Conservation (phyloP, 73 alveolate species). For the Paramecium octaurelia region DNA sequence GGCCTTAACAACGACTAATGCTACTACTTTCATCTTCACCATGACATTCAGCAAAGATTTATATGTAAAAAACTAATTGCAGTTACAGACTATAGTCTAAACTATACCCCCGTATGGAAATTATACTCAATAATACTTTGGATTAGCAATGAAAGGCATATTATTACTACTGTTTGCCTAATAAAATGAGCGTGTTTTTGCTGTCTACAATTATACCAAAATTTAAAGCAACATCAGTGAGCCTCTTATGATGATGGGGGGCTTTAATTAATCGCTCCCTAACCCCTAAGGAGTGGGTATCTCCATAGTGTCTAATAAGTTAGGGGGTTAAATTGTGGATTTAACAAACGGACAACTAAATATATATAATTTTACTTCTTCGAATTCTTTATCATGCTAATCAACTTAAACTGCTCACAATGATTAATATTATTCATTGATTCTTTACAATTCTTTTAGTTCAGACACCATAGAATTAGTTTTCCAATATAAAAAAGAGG, state of each 20-base stretch:
- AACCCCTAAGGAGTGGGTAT: neutral
- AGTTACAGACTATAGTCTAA: neutral
- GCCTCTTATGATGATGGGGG: neutral
- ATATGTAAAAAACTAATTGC: neutral
- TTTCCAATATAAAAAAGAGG: neutral
- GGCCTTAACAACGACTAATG: neutral
- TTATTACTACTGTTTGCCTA: neutral
- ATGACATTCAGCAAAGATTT: neutral
- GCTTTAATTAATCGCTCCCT: neutral
- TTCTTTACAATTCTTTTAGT: neutral
- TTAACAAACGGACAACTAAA: neutral
- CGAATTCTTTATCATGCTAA: neutral
- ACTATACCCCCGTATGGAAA: neutral
- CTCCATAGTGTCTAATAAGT: neutral
- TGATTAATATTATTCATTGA: neutral
- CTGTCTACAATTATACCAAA: neutral
- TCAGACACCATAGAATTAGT: neutral
- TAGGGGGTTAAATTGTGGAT: neutral
- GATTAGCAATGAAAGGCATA: neutral
- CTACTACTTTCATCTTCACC: neutral
- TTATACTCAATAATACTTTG: neutral
- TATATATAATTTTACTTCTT: neutral
- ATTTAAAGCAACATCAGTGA: neutral
- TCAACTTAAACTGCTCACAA: neutral
- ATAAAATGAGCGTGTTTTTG: neutral